Percentiles rank a stretch among this genome's conserved stretches.
phyloP scores from a whole-genome alignment of 148 eudicot species.

The Rhododendron simsii region DNA sequence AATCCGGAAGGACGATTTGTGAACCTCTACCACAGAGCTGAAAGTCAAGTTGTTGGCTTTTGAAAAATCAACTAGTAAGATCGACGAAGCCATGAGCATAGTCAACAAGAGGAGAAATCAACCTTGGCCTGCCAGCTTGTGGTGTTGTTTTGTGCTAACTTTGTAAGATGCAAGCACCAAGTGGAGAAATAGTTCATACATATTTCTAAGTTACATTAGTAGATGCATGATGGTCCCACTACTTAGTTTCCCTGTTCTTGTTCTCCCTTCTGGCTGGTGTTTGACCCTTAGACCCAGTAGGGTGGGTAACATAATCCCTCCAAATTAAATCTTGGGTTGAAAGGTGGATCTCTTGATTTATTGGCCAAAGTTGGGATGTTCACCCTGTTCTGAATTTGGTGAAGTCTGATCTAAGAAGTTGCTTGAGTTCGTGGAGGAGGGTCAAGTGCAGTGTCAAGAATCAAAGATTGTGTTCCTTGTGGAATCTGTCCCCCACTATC shows the following conservation, averaged over 20 bases:
- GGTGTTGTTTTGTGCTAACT: background rate
- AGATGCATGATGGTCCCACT: background rate
- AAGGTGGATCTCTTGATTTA: background rate
- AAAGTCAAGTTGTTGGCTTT: background rate
- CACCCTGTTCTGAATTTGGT: too few relatives aligned
- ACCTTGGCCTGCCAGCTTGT: background rate
- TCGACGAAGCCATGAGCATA: background rate
- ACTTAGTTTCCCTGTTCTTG: background rate
- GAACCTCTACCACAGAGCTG: background rate
- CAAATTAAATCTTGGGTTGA: background rate
- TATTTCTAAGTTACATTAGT: background rate
- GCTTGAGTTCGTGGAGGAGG: background rate
- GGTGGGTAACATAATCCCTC: background rate
- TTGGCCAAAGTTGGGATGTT: background rate
- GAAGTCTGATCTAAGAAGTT: too few relatives aligned
- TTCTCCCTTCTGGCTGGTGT: background rate
- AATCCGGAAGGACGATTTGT: background rate
- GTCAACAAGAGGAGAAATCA: background rate
- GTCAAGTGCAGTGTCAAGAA: too few relatives aligned
- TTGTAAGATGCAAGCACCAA: background rate
- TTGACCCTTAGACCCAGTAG: background rate
- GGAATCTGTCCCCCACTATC: too few relatives aligned
- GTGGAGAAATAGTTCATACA: background rate
- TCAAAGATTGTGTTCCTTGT: too few relatives aligned
- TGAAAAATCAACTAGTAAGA: background rate